These are phyloP conservation scores for Yamadazyma spencermartinsiae DNA, from an alignment of 1,139 yeast genomes.

Conservation along the genomic window DNA sequence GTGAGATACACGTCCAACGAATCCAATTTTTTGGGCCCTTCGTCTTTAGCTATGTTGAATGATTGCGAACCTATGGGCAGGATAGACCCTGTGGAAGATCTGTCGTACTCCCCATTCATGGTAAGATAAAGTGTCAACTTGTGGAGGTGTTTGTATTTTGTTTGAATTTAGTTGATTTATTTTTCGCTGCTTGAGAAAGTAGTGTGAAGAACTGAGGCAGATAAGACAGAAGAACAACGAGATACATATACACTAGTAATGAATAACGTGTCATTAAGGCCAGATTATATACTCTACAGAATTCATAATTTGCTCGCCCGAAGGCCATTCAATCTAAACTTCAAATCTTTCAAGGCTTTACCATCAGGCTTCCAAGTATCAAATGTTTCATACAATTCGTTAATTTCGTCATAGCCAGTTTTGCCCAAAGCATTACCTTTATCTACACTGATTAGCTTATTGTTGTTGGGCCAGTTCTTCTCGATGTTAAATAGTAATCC, in stretches of 20 bases:
- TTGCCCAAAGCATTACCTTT: slow-evolving; percentile 28
- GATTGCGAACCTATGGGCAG: slow-evolving; percentile 1
- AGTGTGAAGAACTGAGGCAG: too few relatives aligned
- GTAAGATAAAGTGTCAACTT: not conserved
- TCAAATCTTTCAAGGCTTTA: slow-evolving; percentile 76
- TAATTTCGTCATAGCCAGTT: slow-evolving; percentile 54
- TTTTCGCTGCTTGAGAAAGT: not conserved
- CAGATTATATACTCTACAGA: not conserved
- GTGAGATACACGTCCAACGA: slow-evolving; percentile 15
- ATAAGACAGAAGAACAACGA: too few relatives aligned
- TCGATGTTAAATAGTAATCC: slow-evolving; percentile 72
- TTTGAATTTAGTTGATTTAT: not conserved
- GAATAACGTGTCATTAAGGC: not conserved
- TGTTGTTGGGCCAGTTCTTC: slow-evolving; percentile 49
- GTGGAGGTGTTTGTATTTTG: too few relatives aligned
- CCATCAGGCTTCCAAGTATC: slow-evolving; percentile 86
- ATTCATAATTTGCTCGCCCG: slow-evolving; percentile 45
- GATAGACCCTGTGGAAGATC: not conserved
- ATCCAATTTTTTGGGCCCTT: not conserved
- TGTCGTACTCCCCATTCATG: slow-evolving; percentile 1
- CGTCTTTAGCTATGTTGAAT: not conserved
- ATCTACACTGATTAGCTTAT: slow-evolving; percentile 26
- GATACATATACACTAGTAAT: too few relatives aligned
- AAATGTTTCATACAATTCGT: slow-evolving; percentile 64
- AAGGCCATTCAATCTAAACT: slow-evolving; percentile 79